Evolutionary conservation across 768 basidiomycete genomes (phyloP).

Genomic region (Kwoniella mangroviensis): DNA sequence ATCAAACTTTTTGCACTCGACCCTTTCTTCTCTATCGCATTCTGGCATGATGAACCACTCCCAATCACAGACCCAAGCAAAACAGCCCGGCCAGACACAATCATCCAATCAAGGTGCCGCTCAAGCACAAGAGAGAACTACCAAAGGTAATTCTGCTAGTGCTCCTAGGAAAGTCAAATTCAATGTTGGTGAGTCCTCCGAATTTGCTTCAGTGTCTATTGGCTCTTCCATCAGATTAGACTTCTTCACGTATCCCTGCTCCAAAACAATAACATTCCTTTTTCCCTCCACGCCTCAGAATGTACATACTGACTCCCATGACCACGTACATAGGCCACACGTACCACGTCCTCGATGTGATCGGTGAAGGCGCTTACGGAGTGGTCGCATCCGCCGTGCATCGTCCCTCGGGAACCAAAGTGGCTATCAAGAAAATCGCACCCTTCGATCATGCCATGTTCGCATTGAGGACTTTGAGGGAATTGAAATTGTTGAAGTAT

Average conservation of each 20-base stretch:
- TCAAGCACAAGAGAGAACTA: slow-evolving; percentile 39
- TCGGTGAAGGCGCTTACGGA: slow-evolving; percentile 74
- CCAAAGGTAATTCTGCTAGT: slow-evolving; percentile 41
- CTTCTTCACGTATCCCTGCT: no score
- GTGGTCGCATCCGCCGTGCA: slow-evolving; percentile 94
- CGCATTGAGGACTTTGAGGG: slow-evolving; percentile 81
- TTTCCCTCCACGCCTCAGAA: no score
- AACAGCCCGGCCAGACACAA: slow-evolving; percentile 5
- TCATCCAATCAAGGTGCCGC: slow-evolving; percentile 16
- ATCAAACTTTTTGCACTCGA: no score
- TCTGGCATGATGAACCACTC: neutral
- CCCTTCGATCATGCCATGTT: slow-evolving; percentile 97
- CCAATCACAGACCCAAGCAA: neutral
- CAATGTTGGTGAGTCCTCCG: slow-evolving; percentile 47
- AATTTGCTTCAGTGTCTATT: neutral
- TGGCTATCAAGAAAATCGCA: slow-evolving; percentile 95
- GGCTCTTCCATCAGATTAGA: neutral
- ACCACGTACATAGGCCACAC: slow-evolving; percentile 32
- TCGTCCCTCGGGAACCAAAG: slow-evolving; percentile 80
- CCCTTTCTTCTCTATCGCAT: neutral
- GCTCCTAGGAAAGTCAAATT: slow-evolving; percentile 49
- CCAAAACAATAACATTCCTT: no score
- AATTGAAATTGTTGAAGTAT: slow-evolving; percentile 78
- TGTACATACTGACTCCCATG: neutral
- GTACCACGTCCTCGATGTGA: slow-evolving; percentile 55